Base-by-base conservation (phyloP, 2,329 filamentous ascomycete genomes). In the Fusarium sp. region DNA sequence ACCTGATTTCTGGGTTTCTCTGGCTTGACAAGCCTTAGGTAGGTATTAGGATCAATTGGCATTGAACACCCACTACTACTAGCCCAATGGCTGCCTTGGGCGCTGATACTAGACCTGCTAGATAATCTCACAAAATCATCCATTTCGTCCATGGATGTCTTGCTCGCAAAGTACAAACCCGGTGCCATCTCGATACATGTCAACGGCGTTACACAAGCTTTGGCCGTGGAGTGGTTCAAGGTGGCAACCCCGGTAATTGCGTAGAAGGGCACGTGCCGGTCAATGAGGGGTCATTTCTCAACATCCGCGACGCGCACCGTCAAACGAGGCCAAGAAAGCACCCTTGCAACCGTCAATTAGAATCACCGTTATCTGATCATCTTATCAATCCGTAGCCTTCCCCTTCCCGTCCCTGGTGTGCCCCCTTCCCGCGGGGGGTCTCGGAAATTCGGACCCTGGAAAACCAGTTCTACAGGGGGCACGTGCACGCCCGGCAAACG, bases 401-500 rank as follows among this genome's bases (percentile, higher is more conserved):
- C 27, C 35, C 37, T 40, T 22, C 45, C 20, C 43, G 20, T 65
- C 37, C 40, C 63, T 32, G 47, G 57, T 59, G 56, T 60, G 22
- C 45, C 62, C 56, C 56, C 50, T 54, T 35, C 65, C 27, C 32
- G 62, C 22, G n/a, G 32, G 14, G 20, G 25, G 25, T 14, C 52
- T 57, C 54, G 33, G 35, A 20, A 65, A 27, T 27, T 25, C 20
- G 27, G 68, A 74, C 72, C 72, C 72, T 73, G 69, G 68, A 67
- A 72, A 72, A 65, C 67, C 62, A 58, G 40, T 65, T 68, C 65
- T 14, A 32, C 66, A 52, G 27, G 47, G 74, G 74, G 76, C 74
- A 74, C 76, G 76, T 78, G 76, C 76, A 45, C 69, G 30, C 70
- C 70, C 70, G 67, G 70, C 61, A 73, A 66, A 68, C 37, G 47